Percentiles rank a stretch among this genome's conserved stretches.
phyloP scores from a whole-genome alignment of 257 asterid species.

The Ocimum tenuiflorum region DNA sequence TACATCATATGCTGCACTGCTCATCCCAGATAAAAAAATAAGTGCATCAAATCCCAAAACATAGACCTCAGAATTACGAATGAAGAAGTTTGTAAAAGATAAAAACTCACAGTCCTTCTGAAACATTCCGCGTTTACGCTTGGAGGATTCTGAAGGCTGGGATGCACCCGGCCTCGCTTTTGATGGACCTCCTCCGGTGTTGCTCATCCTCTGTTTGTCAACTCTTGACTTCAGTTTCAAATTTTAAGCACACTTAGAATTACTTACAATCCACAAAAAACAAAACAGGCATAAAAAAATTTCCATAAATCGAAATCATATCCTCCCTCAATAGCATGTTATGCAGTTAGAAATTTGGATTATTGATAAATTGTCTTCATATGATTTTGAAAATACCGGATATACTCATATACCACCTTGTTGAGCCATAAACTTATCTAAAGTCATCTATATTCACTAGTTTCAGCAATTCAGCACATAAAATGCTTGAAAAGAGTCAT shows the following conservation, averaged over 20 bases:
- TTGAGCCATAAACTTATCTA: not conserved
- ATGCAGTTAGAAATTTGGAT: not conserved
- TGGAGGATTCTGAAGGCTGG: constrained; percentile 67
- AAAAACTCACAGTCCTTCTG: constrained; percentile 79
- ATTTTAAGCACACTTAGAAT: not conserved
- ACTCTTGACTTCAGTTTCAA: not conserved
- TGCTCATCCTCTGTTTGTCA: constrained; percentile 49
- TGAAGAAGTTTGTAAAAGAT: not conserved
- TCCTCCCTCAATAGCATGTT: not conserved
- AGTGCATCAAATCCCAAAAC: not conserved
- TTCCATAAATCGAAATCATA: not conserved
- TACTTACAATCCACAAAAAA: not conserved
- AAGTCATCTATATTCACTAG: not conserved
- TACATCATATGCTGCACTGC: constrained; percentile 97
- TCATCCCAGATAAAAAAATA: constrained; percentile 16
- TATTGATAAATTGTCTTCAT: not conserved
- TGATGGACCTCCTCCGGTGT: constrained; percentile 45
- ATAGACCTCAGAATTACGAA: not conserved
- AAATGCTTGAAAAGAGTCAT: too few relatives aligned
- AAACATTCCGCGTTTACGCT: constrained; percentile 90
- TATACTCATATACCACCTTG: not conserved
- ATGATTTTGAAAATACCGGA: not conserved
- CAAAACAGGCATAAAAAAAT: too few relatives aligned
- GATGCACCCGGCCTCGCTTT: constrained; percentile 59
- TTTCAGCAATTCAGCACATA: not conserved